These are phyloP conservation scores for Alternaria brassicae DNA, from an alignment of 2,329 filamentous ascomycete genomes.

Conservation along the genomic window DNA sequence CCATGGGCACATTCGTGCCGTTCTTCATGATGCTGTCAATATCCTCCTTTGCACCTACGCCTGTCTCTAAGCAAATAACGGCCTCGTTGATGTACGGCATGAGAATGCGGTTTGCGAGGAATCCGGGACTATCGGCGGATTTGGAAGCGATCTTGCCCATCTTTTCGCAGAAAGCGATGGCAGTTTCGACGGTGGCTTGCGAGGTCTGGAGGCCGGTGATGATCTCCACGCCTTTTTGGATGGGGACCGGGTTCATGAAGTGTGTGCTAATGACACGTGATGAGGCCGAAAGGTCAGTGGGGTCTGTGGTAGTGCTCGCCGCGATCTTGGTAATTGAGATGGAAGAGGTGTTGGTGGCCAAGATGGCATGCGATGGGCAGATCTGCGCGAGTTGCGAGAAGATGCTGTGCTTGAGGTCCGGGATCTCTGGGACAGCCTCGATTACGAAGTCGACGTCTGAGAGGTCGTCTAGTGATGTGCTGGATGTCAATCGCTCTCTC, in stretches of 20 bases:
- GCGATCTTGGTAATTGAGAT: slow-evolving; percentile 98
- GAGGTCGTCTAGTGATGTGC: slow-evolving; percentile 77
- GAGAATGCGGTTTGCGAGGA: slow-evolving; percentile 93
- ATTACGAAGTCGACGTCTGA: slow-evolving; percentile 94
- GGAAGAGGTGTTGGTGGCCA: slow-evolving; percentile 98
- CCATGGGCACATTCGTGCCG: slow-evolving; percentile 98
- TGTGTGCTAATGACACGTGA: slow-evolving; percentile 94
- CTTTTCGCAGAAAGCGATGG: slow-evolving; percentile 82
- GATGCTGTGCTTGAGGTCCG: slow-evolving; percentile 84
- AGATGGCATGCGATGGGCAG: slow-evolving; percentile 82
- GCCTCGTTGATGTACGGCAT: slow-evolving; percentile 99
- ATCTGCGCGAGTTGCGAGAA: slow-evolving; percentile 83
- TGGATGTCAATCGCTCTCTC: slow-evolving; percentile 71
- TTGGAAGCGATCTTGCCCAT: slow-evolving; percentile 94
- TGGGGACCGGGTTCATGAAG: slow-evolving; percentile 98
- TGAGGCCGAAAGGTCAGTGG: slow-evolving; percentile 79
- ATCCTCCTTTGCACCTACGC: slow-evolving; percentile 84
- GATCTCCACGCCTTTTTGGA: slow-evolving; percentile 98
- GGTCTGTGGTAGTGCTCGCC: slow-evolving; percentile 79
- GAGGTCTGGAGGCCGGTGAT: slow-evolving; percentile 94
- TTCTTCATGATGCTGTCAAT: slow-evolving; percentile 99
- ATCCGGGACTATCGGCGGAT: slow-evolving; percentile 89
- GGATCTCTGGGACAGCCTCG: slow-evolving; percentile 94
- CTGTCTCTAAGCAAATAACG: slow-evolving; percentile 92
- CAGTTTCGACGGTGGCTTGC: slow-evolving; percentile 77